Evolutionary conservation across 768 basidiomycete genomes (phyloP).

Genomic region (Amanita jacksonii): DNA sequence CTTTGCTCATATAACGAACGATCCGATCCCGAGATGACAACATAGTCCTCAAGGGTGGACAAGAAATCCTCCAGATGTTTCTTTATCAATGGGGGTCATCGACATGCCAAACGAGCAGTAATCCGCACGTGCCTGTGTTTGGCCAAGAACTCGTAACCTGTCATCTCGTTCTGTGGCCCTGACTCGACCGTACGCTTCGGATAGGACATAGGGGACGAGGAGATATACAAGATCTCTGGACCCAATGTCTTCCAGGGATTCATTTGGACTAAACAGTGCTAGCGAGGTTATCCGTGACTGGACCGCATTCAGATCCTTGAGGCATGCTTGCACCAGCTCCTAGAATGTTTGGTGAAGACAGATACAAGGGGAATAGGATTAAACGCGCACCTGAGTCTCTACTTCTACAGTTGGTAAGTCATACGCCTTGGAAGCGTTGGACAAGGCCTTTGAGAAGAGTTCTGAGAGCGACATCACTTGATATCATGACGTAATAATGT

Average conservation of each 20-base stretch:
- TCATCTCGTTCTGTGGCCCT: conserved; percentile 46
- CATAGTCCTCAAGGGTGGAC: conserved; percentile 50
- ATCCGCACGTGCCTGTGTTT: conserved; percentile 43
- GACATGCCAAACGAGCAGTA: too few species aligned
- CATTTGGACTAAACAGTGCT: conserved; percentile 77
- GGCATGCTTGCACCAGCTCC: conserved; percentile 48
- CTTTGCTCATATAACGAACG: conserved; percentile 43
- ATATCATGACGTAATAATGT: too few species aligned
- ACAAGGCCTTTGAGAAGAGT: conserved; percentile 28
- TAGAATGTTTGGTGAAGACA: conserved; percentile 18
- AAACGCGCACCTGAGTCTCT: conserved; percentile 28
- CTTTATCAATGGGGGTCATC: background rate
- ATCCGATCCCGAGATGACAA: conserved; percentile 54
- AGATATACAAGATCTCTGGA: conserved; percentile 72
- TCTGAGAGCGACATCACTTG: conserved; percentile 23
- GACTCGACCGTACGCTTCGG: conserved; percentile 56
- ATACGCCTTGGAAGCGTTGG: conserved; percentile 27
- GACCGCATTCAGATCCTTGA: conserved; percentile 47
- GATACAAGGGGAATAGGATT: background rate
- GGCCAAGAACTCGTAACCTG: conserved; percentile 44
- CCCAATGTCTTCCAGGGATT: conserved; percentile 72
- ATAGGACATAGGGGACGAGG: conserved; percentile 55
- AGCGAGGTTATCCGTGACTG: conserved; percentile 46
- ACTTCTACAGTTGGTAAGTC: conserved; percentile 32
- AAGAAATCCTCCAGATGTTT: conserved; percentile 27